Conservation (phyloP, 1,284 basidiomycete species). For the Xerocomus minutiporus region DNA sequence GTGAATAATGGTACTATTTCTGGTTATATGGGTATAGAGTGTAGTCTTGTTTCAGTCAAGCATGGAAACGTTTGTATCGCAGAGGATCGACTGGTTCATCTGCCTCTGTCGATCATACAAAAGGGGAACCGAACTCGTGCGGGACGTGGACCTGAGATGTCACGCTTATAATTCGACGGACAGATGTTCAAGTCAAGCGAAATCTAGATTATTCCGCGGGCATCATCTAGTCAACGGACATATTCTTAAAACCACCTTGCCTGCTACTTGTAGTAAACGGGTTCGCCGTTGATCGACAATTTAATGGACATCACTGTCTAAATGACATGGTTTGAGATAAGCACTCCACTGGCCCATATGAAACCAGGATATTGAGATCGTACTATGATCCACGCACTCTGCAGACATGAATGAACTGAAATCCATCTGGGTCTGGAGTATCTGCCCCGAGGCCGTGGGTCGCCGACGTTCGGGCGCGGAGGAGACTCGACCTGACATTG, state of each 20-base stretch:
- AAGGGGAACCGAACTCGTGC: background rate
- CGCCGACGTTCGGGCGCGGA: background rate
- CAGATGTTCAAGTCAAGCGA: background rate
- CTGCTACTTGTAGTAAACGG: background rate
- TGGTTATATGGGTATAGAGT: background rate
- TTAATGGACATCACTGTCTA: background rate
- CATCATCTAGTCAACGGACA: background rate
- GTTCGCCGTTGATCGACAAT: background rate
- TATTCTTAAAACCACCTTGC: background rate
- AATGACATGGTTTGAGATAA: too few species aligned
- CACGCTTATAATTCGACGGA: background rate
- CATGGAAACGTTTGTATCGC: background rate
- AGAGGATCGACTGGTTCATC: background rate
- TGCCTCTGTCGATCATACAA: constrained; percentile 1
- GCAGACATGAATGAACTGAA: background rate
- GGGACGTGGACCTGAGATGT: background rate
- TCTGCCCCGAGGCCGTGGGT: too few species aligned
- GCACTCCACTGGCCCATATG: too few species aligned
- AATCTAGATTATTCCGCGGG: constrained; percentile 6
- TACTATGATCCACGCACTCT: background rate
- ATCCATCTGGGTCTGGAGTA: background rate
- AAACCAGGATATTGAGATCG: too few species aligned
- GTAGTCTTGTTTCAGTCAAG: constrained; percentile 5
- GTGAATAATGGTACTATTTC: background rate
- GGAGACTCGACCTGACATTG: background rate